Percentiles rank a stretch among this genome's conserved stretches.
Conservation (phyloP, 2,329 filamentous ascomycete genomes). For the Xylaria sp. region DNA sequence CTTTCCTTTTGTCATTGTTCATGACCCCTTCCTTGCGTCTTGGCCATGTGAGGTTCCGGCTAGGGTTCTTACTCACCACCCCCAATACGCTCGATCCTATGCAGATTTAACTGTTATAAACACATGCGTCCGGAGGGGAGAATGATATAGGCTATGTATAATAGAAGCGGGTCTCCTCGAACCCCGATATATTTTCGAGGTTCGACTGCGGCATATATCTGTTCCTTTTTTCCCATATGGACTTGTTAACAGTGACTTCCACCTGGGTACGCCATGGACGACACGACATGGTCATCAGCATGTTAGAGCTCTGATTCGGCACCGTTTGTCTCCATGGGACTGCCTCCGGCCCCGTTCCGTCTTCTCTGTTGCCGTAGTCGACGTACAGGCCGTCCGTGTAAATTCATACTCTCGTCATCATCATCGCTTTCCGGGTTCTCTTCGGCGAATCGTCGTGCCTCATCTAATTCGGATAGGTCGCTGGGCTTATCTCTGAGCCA, state of each 20-base stretch:
- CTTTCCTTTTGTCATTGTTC: neutral
- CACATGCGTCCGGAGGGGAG: neutral
- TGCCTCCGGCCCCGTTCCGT: slow-evolving; percentile 62
- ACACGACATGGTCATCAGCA: neutral
- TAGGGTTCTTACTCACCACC: neutral
- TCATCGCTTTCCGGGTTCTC: slow-evolving; percentile 68
- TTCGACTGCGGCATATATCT: slow-evolving; percentile 5
- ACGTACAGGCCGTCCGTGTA: slow-evolving; percentile 54
- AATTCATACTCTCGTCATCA: slow-evolving; percentile 61
- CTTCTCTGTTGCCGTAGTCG: slow-evolving; percentile 55
- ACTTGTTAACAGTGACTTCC: neutral
- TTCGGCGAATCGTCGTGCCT: slow-evolving; percentile 67
- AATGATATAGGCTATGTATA: slow-evolving; percentile 1
- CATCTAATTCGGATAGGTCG: slow-evolving; percentile 85
- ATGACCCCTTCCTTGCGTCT: neutral
- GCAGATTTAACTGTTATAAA: slow-evolving; percentile 1
- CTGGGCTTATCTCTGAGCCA: slow-evolving; percentile 89
- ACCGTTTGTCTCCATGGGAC: slow-evolving; percentile 67
- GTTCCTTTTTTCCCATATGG: neutral
- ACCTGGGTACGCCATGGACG: neutral
- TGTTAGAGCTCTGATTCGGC: slow-evolving; percentile 65
- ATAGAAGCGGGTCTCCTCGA: slow-evolving; percentile 3
- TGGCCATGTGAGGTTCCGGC: neutral
- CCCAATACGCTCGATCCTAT: neutral
- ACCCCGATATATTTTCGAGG: neutral